Evolutionary conservation across 805 yeast species (phyloP), one percentile per base, ranked within the genome.

Genomic region (Lachancea quebecensis): DNA sequence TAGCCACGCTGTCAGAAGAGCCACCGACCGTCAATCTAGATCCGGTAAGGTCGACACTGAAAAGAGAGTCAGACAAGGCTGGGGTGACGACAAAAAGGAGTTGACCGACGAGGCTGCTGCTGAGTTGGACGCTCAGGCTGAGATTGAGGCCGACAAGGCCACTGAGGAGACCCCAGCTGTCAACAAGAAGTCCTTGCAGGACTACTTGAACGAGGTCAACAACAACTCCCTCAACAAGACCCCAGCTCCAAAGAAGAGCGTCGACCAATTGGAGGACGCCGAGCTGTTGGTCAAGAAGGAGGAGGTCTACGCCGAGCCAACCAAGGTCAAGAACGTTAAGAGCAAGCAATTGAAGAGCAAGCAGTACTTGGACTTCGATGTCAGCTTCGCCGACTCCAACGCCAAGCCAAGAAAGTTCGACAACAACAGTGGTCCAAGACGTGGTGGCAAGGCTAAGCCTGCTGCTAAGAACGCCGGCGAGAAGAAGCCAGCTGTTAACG

Each of bases 21-120:
- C 72, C 68, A 56, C 66, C 54, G 98, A 91, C 80, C 93, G 95
- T 72, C 93, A 81, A 65, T 79, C 91, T 56, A 85, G 85, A 76
- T 65, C 86, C 55, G 87, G 83, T 64, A 86, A 85, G 77, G 68
- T 79, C 61, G 96, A 89, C 74, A 74, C 95, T 58, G 78, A 76
- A 58, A 90, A 88, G 82, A 82, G 84, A 70, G 77, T 83, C 63
- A 78, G 75, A 68, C 82, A 81, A 71, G 90, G 89, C 56, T 87
- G 96, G 91, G 95, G 96, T 65, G 87, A 82, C 65, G 79, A 82
- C 69, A 72, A 72, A 57, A 78, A 74, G 66, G 85, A 80, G 75
- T 75, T 72, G 63, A 83, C 75, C 55, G 84, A 74, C 54, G 87
- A 81, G 67, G 57, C 57, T 50, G 81, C 78, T 53, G 82, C 78